A percentile compares a stretch with the other conserved stretches of the same genome.
Evolutionary conservation across 148 eudicot genomes (phyloP).

Genomic region (Chenopodium suecicum): DNA sequence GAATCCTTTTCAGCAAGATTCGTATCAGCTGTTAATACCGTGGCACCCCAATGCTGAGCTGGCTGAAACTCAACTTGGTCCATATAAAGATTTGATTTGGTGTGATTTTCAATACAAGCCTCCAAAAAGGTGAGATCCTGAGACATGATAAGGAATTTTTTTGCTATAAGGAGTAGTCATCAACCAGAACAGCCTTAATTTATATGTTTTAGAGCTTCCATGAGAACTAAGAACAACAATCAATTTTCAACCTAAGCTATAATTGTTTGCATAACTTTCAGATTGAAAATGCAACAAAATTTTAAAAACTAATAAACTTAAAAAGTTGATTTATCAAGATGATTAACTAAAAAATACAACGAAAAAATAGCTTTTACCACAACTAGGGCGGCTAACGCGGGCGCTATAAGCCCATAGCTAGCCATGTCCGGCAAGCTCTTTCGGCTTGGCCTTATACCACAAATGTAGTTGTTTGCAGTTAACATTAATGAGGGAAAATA

Average conservation of each 20-base stretch:
- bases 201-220: slow-evolving; percentile 9
- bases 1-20: slow-evolving; percentile 43
- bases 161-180: slow-evolving; percentile 4
- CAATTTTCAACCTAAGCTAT: background rate
- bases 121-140: slow-evolving; percentile 91
- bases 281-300: background rate
- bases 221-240: background rate
- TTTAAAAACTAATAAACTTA: background rate
- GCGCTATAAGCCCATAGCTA: too few species aligned
- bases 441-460: too few species aligned
- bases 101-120: slow-evolving; percentile 95
- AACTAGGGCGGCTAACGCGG: background rate
- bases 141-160: slow-evolving; percentile 16
- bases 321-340: background rate
- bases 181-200: background rate
- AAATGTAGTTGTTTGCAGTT: too few species aligned
- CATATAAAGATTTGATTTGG: slow-evolving; percentile 88
- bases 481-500: too few species aligned
- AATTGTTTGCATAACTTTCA: background rate
- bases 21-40: slow-evolving; percentile 60
- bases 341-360: background rate
- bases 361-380: background rate
- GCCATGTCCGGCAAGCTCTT: too few species aligned
- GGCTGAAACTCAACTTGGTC: slow-evolving; percentile 99
- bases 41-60: slow-evolving; percentile 83